Conservation (phyloP, 768 basidiomycete genomes). For the Termitomyces sp. region DNA sequence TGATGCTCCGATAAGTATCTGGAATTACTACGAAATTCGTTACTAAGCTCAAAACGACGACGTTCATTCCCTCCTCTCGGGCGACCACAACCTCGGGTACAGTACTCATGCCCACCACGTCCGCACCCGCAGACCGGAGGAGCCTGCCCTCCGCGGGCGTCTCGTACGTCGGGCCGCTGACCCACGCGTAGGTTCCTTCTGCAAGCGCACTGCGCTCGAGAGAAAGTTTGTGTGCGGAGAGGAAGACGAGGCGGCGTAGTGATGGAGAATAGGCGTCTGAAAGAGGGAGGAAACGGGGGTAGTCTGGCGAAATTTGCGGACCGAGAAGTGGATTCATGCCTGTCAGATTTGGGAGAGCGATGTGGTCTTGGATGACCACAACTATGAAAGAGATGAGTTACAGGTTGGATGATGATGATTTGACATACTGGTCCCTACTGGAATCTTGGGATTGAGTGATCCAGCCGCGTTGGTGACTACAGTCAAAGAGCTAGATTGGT, state of each 20-base stretch:
- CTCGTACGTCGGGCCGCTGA: conserved; percentile 87
- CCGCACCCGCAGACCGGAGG: conserved; percentile 67
- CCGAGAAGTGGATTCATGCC: conserved; percentile 80
- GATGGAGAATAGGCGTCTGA: conserved; percentile 76
- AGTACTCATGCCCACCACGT: conserved; percentile 94
- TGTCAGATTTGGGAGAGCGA: conserved; percentile 72
- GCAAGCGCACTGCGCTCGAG: conserved; percentile 51
- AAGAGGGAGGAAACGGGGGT: conserved; percentile 77
- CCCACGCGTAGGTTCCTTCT: conserved; percentile 89
- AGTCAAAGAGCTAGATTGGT: not conserved
- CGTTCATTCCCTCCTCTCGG: conserved; percentile 66
- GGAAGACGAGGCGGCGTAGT: conserved; percentile 68
- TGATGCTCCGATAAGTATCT: conserved; percentile 58
- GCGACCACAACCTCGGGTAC: conserved; percentile 85
- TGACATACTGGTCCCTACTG: conserved; percentile 74
- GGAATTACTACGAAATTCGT: conserved; percentile 83
- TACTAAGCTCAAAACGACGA: conserved; percentile 77
- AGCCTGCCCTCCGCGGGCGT: conserved; percentile 83
- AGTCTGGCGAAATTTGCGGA: conserved; percentile 47
- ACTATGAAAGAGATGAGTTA: conserved; percentile 37
- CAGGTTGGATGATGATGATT: not conserved
- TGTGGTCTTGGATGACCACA: conserved; percentile 79
- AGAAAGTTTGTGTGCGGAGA: conserved; percentile 58
- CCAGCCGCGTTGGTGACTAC: conserved; percentile 89
- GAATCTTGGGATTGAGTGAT: conserved; percentile 63